These are phyloP conservation scores for Lentinula aciculospora DNA, from an alignment of 768 basidiomycete genomes.

Conservation along the genomic window DNA sequence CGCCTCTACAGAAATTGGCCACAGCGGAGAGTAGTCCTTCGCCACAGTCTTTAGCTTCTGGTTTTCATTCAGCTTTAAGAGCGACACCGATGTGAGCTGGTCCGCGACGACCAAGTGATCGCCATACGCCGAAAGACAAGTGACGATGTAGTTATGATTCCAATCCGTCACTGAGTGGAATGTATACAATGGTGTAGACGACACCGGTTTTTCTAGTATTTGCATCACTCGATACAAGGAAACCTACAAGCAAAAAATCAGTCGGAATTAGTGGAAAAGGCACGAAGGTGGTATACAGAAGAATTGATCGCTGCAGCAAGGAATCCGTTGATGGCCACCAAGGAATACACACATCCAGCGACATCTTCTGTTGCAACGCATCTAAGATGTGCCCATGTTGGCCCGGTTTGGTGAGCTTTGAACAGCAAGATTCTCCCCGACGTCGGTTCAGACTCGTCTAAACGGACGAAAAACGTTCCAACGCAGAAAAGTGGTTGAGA, in stretches of 20 bases:
- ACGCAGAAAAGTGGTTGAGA: slow-evolving; percentile 40
- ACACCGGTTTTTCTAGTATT: slow-evolving; percentile 11
- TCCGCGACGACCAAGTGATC: slow-evolving; percentile 69
- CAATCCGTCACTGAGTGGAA: slow-evolving; percentile 50
- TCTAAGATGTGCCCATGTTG: slow-evolving; percentile 20
- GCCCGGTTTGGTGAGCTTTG: slow-evolving; percentile 24
- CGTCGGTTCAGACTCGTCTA: slow-evolving; percentile 43
- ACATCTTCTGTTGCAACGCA: slow-evolving; percentile 40
- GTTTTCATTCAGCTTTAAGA: slow-evolving; percentile 45
- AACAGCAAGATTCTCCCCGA: slow-evolving; percentile 62
- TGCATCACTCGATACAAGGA: slow-evolving; percentile 36
- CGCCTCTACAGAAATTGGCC: slow-evolving; percentile 64
- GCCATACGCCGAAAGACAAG: slow-evolving; percentile 51
- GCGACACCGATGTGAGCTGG: slow-evolving; percentile 70
- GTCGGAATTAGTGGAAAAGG: not conserved
- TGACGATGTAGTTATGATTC: slow-evolving; percentile 81
- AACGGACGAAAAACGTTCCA: slow-evolving; percentile 37
- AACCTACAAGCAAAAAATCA: slow-evolving; percentile 29
- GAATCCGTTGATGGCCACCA: slow-evolving; percentile 40
- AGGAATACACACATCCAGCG: slow-evolving; percentile 64
- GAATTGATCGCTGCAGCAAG: slow-evolving; percentile 74
- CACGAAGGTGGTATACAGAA: slow-evolving; percentile 41
- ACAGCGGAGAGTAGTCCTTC: slow-evolving; percentile 71
- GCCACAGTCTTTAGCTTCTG: slow-evolving; percentile 47
- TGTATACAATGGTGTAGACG: slow-evolving; percentile 21